Evolutionary conservation across 2,329 filamentous ascomycete species (phyloP).

Genomic region (Lithohypha guttulata): DNA sequence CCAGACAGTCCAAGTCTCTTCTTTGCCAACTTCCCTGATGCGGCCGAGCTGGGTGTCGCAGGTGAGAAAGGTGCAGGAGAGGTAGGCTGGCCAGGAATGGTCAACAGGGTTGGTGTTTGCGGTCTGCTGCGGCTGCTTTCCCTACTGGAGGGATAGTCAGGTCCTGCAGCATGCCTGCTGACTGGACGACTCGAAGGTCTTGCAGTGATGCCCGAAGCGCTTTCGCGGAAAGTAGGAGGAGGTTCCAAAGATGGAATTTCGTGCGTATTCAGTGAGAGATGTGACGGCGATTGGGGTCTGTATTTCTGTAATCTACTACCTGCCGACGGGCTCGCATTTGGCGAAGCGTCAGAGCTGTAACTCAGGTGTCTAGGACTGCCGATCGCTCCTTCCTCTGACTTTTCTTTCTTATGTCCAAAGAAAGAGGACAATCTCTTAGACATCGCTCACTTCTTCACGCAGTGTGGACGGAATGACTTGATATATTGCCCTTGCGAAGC

Average conservation of each 20-base stretch:
- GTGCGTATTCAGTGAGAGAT: constrained; percentile 11
- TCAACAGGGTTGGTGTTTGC: constrained; percentile 17
- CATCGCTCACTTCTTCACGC: constrained; percentile 4
- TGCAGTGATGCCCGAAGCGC: constrained; percentile 10
- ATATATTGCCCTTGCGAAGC: neutral
- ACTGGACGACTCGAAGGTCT: constrained; percentile 19
- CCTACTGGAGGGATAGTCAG: constrained; percentile 11
- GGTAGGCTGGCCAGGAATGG: constrained; percentile 8
- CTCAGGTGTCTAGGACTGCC: neutral
- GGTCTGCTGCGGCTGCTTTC: constrained; percentile 20
- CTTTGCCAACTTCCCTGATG: constrained; percentile 23
- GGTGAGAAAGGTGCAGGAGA: constrained; percentile 16
- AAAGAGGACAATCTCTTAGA: constrained; percentile 18
- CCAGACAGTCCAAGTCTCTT: constrained; percentile 36
- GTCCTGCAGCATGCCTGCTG: constrained; percentile 21
- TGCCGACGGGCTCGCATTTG: constrained; percentile 4
- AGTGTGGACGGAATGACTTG: neutral
- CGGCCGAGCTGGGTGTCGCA: constrained; percentile 6
- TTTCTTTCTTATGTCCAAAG: constrained; percentile 18
- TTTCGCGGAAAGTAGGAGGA: constrained; percentile 30
- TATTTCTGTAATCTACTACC: constrained; percentile 16
- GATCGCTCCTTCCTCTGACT: neutral
- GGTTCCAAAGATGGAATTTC: constrained; percentile 25
- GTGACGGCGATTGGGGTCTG: constrained; percentile 12
- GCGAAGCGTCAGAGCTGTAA: constrained; percentile 4